Percentiles rank a stretch among this genome's conserved stretches.
Evolutionary conservation across 140 eudicot species (phyloP).

Genomic region (Anethum foeniculum): DNA sequence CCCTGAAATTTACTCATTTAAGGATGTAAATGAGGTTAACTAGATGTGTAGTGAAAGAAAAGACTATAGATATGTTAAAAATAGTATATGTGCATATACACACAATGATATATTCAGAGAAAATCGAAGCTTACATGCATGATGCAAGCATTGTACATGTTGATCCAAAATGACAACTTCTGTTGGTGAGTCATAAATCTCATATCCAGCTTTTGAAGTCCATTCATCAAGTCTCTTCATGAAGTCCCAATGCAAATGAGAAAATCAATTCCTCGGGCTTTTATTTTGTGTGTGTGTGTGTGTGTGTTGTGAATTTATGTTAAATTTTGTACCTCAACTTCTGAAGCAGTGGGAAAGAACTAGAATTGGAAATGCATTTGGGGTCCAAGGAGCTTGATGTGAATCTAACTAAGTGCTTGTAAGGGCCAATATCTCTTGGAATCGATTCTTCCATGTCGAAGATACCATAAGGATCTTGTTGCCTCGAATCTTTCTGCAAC

Average conservation of each 20-base stretch:
- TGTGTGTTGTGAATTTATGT: background rate
- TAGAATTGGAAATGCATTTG: conserved; percentile 79
- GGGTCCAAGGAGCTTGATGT: conserved; percentile 74
- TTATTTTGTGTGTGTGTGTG: background rate
- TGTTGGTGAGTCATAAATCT: conserved; percentile 64
- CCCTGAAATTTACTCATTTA: conserved; percentile 40
- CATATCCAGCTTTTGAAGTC: conserved; percentile 81
- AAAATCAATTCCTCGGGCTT: background rate
- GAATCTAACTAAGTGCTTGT: conserved; percentile 84
- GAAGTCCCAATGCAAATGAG: background rate
- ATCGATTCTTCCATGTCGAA: conserved; percentile 71
- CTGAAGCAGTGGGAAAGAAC: conserved; percentile 66
- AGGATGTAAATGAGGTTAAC: background rate
- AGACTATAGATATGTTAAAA: background rate
- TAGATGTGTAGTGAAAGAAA: background rate
- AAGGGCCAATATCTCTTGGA: conserved; percentile 92
- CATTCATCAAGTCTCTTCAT: conserved; percentile 57
- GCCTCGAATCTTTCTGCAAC: conserved; percentile 83
- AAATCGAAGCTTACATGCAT: conserved; percentile 60
- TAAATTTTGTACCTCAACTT: conserved; percentile 50
- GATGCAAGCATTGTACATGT: conserved; percentile 91
- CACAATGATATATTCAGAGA: background rate
- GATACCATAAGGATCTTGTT: conserved; percentile 86
- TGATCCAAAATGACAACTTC: conserved; percentile 94
- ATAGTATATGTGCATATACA: background rate